Percentiles rank a stretch among this genome's conserved stretches.
Evolutionary conservation across 768 basidiomycete genomes (phyloP).

Genomic region (Sporobolomyces pararoseus): DNA sequence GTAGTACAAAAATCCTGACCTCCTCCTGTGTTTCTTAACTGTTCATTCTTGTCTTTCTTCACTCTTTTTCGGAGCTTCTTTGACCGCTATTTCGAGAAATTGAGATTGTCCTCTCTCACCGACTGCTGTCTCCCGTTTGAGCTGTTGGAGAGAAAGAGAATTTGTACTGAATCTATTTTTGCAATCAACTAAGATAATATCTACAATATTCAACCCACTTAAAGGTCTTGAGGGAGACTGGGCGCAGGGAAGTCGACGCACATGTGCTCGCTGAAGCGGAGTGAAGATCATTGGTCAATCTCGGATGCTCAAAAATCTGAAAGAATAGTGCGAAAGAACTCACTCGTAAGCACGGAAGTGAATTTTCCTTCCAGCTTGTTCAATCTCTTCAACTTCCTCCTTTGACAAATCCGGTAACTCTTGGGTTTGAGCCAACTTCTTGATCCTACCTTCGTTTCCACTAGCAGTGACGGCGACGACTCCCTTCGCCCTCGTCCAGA

Average conservation of each 20-base stretch:
- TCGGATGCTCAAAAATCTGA: neutral
- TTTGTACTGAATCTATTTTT: no score
- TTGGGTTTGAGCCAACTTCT: conserved; percentile 42
- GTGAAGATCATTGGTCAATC: neutral
- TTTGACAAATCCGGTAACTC: conserved; percentile 42
- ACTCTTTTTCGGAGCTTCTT: no score
- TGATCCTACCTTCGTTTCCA: conserved; percentile 42
- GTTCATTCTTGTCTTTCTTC: no score
- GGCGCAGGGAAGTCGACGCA: conserved; percentile 47
- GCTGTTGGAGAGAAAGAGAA: no score
- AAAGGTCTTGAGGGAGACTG: conserved; percentile 23
- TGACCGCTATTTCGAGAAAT: no score
- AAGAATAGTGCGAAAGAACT: neutral
- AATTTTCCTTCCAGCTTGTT: conserved; percentile 45
- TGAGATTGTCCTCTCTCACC: no score
- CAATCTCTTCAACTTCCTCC: conserved; percentile 50
- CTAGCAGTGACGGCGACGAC: conserved; percentile 47
- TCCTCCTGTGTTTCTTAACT: no score
- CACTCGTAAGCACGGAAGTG: conserved; percentile 48
- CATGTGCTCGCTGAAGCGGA: conserved; percentile 45
- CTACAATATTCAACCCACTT: neutral
- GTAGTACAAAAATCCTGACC: no score
- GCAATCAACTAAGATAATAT: no score
- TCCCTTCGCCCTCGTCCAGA: conserved; percentile 47
- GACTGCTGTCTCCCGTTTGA: no score